Conservation (phyloP, 495 filamentous ascomycete genomes). For the Neurospora sublineolata region DNA sequence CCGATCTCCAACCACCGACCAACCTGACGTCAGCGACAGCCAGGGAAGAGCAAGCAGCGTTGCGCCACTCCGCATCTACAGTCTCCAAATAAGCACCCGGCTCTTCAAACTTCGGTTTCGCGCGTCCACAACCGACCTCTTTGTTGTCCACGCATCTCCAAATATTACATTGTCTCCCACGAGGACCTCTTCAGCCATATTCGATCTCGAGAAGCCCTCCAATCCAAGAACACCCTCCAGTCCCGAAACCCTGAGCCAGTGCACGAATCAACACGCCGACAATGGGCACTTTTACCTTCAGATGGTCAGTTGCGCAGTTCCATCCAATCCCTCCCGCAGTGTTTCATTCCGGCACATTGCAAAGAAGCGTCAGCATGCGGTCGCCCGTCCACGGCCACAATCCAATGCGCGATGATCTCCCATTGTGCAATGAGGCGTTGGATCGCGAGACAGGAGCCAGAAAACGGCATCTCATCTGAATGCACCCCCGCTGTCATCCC, state of each 20-base stretch:
- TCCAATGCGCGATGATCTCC: background rate
- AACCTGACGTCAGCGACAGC: background rate
- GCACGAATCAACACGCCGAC: background rate
- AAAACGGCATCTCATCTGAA: constrained; percentile 2
- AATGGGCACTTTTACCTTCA: constrained; percentile 44
- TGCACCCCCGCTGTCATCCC: background rate
- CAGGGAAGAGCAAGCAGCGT: background rate
- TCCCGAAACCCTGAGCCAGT: background rate
- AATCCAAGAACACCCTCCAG: background rate
- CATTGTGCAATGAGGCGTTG: background rate
- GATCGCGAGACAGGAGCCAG: constrained; percentile 4
- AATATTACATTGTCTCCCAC: background rate
- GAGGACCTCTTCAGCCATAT: background rate
- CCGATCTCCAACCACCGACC: background rate
- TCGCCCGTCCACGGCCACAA: background rate
- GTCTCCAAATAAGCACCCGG: background rate
- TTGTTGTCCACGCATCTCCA: background rate
- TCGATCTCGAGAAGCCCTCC: background rate
- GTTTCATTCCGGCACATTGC: background rate
- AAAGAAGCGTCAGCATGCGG: background rate
- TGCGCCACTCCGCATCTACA: background rate
- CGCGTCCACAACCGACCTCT: background rate
- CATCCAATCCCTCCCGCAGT: background rate
- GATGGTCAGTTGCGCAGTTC: constrained; percentile 33
- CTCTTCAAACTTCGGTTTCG: background rate